Percentiles rank a stretch among this genome's conserved stretches.
phyloP scores from a whole-genome alignment of 2,329 filamentous ascomycete species.

The Diaporthe australafricana region DNA sequence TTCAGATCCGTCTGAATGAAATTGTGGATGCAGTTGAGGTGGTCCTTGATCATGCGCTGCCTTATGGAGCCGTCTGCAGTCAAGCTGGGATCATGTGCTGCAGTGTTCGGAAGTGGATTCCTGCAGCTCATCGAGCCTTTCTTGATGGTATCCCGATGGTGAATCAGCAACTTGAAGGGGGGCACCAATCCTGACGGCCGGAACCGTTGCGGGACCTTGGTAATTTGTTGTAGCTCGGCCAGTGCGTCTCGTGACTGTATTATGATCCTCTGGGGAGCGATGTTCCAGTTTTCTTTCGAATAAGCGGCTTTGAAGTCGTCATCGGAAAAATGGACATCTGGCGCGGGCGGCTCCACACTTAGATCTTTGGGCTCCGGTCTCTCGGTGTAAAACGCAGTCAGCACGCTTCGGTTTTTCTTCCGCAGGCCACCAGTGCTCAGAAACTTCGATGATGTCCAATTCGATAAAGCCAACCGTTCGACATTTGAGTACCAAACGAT shows the following conservation, averaged over 20 bases:
- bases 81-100: neutral
- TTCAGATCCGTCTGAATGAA: neutral
- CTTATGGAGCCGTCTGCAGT: neutral
- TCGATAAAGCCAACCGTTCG: too few relatives aligned
- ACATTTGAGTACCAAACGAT: too few relatives aligned
- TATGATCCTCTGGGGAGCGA: neutral
- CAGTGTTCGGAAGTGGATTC: neutral
- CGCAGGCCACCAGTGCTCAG: too few relatives aligned
- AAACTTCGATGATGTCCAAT: too few relatives aligned
- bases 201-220: neutral
- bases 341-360: too few relatives aligned
- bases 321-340: neutral
- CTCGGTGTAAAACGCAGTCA: neutral
- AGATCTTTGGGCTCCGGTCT: too few relatives aligned
- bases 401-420: too few relatives aligned
- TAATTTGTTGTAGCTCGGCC: neutral
- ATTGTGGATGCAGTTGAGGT: neutral
- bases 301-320: neutral
- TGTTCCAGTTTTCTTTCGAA: neutral
- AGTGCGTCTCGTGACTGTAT: neutral
- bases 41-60: neutral
- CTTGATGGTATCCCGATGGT: neutral
- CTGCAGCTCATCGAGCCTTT: neutral
- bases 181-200: neutral
- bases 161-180: neutral